phyloP scores from a whole-genome alignment of 2,329 filamentous ascomycete genomes.

The Mariannaea elegans region DNA sequence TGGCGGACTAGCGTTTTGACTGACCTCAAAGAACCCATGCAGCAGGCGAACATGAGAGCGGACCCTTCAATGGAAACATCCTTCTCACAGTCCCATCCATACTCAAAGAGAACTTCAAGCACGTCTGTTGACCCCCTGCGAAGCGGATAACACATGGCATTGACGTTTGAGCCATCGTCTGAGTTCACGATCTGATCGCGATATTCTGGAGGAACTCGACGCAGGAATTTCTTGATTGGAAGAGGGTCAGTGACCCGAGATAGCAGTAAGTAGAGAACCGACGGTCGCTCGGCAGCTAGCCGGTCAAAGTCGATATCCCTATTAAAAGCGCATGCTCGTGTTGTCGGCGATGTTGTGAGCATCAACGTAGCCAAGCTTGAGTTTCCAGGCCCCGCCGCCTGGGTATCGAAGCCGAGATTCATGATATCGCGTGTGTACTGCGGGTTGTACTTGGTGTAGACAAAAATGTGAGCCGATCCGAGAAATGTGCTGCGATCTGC shows the following conservation, averaged over 20 bases:
- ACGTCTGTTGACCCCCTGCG: neutral
- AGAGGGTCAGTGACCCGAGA: neutral
- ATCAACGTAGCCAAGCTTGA: conserved; percentile 15
- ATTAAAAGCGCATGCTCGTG: conserved; percentile 25
- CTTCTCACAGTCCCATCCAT: conserved; percentile 28
- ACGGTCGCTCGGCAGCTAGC: conserved; percentile 25
- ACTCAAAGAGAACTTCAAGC: conserved; percentile 24
- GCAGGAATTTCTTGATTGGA: conserved; percentile 22
- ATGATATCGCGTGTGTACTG: conserved; percentile 12
- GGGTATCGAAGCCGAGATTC: conserved; percentile 25
- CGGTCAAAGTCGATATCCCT: conserved; percentile 30
- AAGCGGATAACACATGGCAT: conserved; percentile 19
- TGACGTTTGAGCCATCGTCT: neutral
- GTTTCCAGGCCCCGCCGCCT: neutral
- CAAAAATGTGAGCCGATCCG: neutral
- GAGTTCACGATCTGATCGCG: conserved; percentile 25
- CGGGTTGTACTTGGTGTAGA: neutral
- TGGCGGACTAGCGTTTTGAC: conserved; percentile 32
- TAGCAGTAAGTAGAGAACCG: conserved; percentile 14
- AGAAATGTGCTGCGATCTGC: conserved; percentile 17
- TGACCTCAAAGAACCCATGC: conserved; percentile 17
- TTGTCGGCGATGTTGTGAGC: neutral
- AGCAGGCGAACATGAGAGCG: conserved; percentile 33
- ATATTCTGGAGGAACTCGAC: conserved; percentile 26
- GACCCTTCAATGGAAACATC: conserved; percentile 28